Conservation (phyloP, 139 green algal species). For the Helicosporidium sp. region DNA sequence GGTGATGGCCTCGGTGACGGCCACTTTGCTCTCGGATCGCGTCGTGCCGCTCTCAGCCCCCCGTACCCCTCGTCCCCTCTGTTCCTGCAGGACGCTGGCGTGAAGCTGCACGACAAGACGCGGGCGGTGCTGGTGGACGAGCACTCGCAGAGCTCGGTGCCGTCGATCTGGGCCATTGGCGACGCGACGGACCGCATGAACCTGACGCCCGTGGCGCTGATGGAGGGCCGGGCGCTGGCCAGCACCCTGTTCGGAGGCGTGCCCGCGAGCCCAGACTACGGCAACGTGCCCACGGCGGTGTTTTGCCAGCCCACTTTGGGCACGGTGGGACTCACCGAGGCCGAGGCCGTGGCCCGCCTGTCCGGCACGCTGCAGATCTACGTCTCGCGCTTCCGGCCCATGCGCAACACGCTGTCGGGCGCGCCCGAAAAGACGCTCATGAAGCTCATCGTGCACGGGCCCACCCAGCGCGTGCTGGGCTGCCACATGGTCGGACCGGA, state of each 20-base stretch:
- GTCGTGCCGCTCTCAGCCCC: no score
- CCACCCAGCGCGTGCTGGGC: conserved; percentile 55
- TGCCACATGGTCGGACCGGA: conserved; percentile 89
- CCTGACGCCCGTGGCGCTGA: conserved; percentile 87
- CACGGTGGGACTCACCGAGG: conserved; percentile 76
- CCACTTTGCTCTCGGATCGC: not conserved
- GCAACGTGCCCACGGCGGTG: conserved; percentile 48
- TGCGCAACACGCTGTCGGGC: conserved; percentile 83
- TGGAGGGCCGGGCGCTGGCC: conserved; percentile 90
- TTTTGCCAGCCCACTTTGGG: conserved; percentile 80
- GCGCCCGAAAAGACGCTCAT: conserved; percentile 56
- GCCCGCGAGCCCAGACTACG: conserved; percentile 65
- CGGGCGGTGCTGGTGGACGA: conserved; percentile 69
- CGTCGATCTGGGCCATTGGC: conserved; percentile 77
- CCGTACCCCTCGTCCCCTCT: no score
- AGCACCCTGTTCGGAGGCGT: conserved; percentile 59
- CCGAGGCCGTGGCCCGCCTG: conserved; percentile 51
- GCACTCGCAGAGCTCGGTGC: conserved; percentile 56
- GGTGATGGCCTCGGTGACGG: not conserved
- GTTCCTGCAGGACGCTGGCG: conserved; percentile 35
- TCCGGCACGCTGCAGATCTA: conserved; percentile 66
- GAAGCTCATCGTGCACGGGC: conserved; percentile 76
- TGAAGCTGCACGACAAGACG: conserved; percentile 30
- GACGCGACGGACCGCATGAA: conserved; percentile 87
- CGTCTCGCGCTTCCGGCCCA: conserved; percentile 71